These are phyloP conservation scores for Monosporascus sp. DNA, from an alignment of 2,329 filamentous ascomycete genomes.

Conservation along the genomic window DNA sequence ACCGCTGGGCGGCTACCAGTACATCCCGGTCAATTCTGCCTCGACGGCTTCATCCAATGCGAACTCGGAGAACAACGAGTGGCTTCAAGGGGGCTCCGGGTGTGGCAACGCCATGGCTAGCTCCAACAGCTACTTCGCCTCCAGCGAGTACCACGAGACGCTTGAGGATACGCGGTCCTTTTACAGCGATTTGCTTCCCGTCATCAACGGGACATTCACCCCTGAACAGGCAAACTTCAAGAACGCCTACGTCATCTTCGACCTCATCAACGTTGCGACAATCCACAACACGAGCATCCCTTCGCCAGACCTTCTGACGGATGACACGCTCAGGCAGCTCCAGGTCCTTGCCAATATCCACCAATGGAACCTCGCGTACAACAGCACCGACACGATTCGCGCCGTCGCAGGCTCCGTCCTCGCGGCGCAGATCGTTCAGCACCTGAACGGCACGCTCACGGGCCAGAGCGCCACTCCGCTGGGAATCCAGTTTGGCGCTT, in stretches of 20 bases:
- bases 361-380: slow-evolving; percentile 81
- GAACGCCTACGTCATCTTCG: slow-evolving; percentile 59
- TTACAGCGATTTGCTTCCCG: slow-evolving; percentile 48
- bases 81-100: slow-evolving; percentile 54
- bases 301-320: slow-evolving; percentile 53
- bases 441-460: slow-evolving; percentile 48
- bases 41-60: slow-evolving; percentile 47
- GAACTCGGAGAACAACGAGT: slow-evolving; percentile 51
- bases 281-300: slow-evolving; percentile 60
- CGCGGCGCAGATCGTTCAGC: slow-evolving; percentile 48
- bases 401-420: slow-evolving; percentile 55
- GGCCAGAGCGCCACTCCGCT: slow-evolving; percentile 33
- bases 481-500: slow-evolving; percentile 55
- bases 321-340: slow-evolving; percentile 55
- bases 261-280: slow-evolving; percentile 53
- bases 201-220: slow-evolving; percentile 48
- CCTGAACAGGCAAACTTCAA: slow-evolving; percentile 45
- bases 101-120: slow-evolving; percentile 51
- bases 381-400: slow-evolving; percentile 61
- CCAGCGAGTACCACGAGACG: slow-evolving; percentile 38
- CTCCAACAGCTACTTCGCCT: slow-evolving; percentile 50
- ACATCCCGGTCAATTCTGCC: slow-evolving; percentile 67
- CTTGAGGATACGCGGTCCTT: slow-evolving; percentile 54
- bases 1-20: slow-evolving; percentile 76
- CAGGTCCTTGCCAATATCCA: slow-evolving; percentile 71